phyloP scores from a whole-genome alignment of 2,329 filamentous ascomycete genomes.

The Periconia sp. region DNA sequence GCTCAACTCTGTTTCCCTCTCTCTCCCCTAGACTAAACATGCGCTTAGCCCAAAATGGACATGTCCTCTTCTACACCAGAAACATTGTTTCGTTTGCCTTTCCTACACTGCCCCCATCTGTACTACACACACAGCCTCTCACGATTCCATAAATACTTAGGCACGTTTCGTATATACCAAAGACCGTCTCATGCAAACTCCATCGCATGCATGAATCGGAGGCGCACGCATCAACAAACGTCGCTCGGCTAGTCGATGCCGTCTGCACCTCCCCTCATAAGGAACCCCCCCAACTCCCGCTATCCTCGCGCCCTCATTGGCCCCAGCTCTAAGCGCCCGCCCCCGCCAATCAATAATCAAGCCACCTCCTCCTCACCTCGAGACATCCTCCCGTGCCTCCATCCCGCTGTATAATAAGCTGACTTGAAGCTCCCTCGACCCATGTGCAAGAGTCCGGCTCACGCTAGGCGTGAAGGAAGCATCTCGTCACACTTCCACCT shows the following conservation, averaged over 20 bases:
- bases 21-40: no score
- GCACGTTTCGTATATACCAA: background rate
- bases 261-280: slow-evolving; percentile 2
- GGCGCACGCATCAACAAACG: slow-evolving; percentile 9
- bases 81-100: slow-evolving; percentile 1
- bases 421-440: no score
- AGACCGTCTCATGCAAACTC: no score
- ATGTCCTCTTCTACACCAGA: background rate
- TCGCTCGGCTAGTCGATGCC: background rate
- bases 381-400: no score
- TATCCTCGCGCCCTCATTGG: slow-evolving; percentile 3
- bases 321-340: slow-evolving; percentile 7
- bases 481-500: no score
- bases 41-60: background rate
- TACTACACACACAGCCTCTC: background rate
- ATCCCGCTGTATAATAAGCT: no score
- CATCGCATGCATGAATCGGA: slow-evolving; percentile 1
- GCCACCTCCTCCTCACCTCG: background rate
- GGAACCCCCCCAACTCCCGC: background rate
- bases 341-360: slow-evolving; percentile 9
- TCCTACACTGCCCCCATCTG: background rate
- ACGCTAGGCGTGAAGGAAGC: no score
- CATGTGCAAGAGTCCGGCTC: no score
- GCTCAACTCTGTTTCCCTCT: background rate
- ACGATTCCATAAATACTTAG: background rate